A percentile compares a stretch with the other conserved stretches of the same genome.
phyloP scores from a whole-genome alignment of 768 basidiomycete genomes.

The Nevesoporus exiguus region DNA sequence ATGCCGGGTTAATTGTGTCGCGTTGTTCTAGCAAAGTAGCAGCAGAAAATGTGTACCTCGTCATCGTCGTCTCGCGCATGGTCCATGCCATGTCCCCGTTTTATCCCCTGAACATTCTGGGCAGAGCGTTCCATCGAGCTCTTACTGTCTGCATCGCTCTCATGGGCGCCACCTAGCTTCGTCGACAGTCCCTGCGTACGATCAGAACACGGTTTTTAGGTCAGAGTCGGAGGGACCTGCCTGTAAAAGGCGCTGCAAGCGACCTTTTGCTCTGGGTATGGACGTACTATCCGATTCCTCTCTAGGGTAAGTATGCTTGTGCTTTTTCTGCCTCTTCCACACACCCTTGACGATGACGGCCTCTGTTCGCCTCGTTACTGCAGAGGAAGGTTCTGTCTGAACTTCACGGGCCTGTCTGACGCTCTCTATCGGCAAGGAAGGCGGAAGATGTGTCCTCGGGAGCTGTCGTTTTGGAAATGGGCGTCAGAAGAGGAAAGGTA shows the following conservation, averaged over 20 bases:
- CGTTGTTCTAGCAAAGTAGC: slow-evolving; percentile 25
- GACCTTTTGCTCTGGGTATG: background rate
- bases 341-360: slow-evolving; percentile 5
- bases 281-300: background rate
- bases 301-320: background rate
- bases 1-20: slow-evolving; percentile 9
- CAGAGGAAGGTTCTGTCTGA: slow-evolving; percentile 5
- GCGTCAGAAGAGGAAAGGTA: background rate
- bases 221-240: background rate
- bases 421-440: background rate
- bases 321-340: slow-evolving; percentile 12
- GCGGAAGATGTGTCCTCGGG: slow-evolving; percentile 7
- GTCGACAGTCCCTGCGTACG: slow-evolving; percentile 8
- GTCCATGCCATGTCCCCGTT: background rate
- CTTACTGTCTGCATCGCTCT: background rate
- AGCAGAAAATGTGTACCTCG: slow-evolving; percentile 24
- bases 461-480: slow-evolving; percentile 11
- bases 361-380: background rate
- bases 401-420: background rate
- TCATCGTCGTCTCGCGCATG: slow-evolving; percentile 14
- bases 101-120: background rate
- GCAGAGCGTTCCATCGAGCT: background rate
- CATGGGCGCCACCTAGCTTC: background rate
- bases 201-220: background rate
- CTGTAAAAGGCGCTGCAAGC: slow-evolving; percentile 17